These are phyloP conservation scores for Salix exigua DNA, from an alignment of 345 rosid genomes.

Conservation along the genomic window DNA sequence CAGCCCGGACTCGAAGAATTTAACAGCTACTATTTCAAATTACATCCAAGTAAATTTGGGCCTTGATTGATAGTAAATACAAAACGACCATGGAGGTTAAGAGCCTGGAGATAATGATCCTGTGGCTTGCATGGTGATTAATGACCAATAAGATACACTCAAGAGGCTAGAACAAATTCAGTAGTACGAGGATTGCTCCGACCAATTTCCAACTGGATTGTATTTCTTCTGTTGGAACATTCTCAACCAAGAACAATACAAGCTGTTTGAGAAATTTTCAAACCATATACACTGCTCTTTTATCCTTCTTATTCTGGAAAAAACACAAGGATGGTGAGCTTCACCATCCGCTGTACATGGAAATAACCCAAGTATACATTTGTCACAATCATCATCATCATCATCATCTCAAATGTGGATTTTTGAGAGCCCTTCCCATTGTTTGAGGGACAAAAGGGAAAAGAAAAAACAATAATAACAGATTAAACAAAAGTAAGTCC, in stretches of 20 bases:
- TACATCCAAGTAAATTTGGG: not conserved
- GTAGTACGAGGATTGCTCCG: not conserved
- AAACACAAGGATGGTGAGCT: constrained; percentile 35
- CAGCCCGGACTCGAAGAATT: not conserved
- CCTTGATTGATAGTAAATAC: not conserved
- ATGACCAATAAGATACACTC: not conserved
- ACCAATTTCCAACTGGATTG: constrained; percentile 13
- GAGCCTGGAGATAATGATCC: not conserved
- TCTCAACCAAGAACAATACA: constrained; percentile 33
- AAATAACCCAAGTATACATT: constrained; percentile 48
- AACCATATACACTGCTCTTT: constrained; percentile 43
- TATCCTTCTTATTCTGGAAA: constrained; percentile 39
- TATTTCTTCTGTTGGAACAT: constrained; percentile 22
- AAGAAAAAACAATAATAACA: constrained; percentile 17
- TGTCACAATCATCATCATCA: constrained; percentile 24
- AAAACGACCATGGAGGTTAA: not conserved
- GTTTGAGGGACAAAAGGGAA: constrained; percentile 20
- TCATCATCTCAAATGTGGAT: constrained; percentile 26
- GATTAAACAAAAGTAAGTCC: constrained; percentile 16
- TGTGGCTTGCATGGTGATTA: not conserved
- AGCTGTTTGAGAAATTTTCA: constrained; percentile 26
- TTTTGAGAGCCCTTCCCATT: constrained; percentile 28
- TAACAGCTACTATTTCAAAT: not conserved
- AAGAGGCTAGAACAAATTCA: not conserved
- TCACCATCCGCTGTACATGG: constrained; percentile 61